Conservation (phyloP, 176 grass and related monocot species). For the Rhynchospora breviuscula region DNA sequence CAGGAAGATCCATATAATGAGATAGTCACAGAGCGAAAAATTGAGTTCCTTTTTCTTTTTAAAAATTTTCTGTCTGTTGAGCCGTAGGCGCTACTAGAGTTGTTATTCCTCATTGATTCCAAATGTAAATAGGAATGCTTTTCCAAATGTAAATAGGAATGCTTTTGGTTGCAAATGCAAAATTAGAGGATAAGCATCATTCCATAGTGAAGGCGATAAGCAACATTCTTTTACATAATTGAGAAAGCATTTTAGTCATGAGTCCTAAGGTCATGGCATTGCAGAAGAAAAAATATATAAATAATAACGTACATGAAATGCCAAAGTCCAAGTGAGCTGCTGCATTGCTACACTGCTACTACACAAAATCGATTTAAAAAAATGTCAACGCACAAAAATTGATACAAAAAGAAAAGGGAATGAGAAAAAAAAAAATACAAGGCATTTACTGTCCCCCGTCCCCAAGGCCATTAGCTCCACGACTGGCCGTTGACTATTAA, state of each 20-base stretch:
- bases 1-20: no score
- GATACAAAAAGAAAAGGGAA: slow-evolving; percentile 3
- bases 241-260: background rate
- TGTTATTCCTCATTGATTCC: no score
- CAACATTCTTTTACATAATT: background rate
- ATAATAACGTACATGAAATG: background rate
- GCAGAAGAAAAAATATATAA: background rate
- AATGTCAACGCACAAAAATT: background rate
- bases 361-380: background rate
- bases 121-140: no score
- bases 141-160: no score
- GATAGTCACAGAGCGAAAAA: no score
- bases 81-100: no score
- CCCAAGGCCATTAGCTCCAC: background rate
- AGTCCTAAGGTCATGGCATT: background rate
- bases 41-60: no score
- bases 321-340: background rate
- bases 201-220: no score
- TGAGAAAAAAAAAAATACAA: slow-evolving; percentile 21
- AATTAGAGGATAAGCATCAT: no score
- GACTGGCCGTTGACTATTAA: slow-evolving; percentile 10
- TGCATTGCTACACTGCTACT: background rate
- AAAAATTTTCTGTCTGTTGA: no score
- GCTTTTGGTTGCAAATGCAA: no score
- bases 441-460: background rate